These are phyloP conservation scores for Arabidopsis suecica DNA, from an alignment of 345 rosid species.

Conservation along the genomic window DNA sequence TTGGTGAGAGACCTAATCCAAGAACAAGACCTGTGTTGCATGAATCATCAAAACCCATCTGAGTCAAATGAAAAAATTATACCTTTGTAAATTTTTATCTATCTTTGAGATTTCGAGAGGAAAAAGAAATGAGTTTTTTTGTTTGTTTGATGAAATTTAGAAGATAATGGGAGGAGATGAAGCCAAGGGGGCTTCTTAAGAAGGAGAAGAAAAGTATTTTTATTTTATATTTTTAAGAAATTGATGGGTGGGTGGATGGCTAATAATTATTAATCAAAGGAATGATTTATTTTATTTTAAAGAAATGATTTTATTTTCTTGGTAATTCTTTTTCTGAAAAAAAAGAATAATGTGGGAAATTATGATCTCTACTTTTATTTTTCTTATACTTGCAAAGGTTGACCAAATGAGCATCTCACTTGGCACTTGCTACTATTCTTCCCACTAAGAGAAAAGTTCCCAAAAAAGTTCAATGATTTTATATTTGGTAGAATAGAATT, in stretches of 20 bases:
- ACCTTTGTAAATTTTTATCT: background rate
- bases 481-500: slow-evolving; percentile 31
- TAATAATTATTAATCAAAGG: slow-evolving; percentile 68
- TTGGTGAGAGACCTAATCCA: slow-evolving; percentile 59
- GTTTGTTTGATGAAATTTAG: slow-evolving; percentile 27
- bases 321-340: slow-evolving; percentile 13
- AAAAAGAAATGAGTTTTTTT: background rate
- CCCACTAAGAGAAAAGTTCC: slow-evolving; percentile 52
- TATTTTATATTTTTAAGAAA: background rate
- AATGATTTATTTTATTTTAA: slow-evolving; percentile 44
- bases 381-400: slow-evolving; percentile 65
- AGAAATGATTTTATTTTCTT: slow-evolving; percentile 13
- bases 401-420: slow-evolving; percentile 73
- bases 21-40: slow-evolving; percentile 68
- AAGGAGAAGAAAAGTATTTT: slow-evolving; percentile 43
- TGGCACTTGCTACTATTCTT: slow-evolving; percentile 46
- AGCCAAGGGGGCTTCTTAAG: slow-evolving; percentile 53
- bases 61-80: background rate
- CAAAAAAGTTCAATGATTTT: slow-evolving; percentile 38
- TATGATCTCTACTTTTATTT: slow-evolving; percentile 37
- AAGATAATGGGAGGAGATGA: slow-evolving; percentile 47
- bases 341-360: slow-evolving; percentile 56
- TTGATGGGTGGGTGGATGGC: slow-evolving; percentile 63
- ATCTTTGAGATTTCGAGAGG: slow-evolving; percentile 9
- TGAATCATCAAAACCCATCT: slow-evolving; percentile 65